These are phyloP conservation scores for Plasmodium relictum DNA, from an alignment of 169 alveolate species.

Conservation along the genomic window DNA sequence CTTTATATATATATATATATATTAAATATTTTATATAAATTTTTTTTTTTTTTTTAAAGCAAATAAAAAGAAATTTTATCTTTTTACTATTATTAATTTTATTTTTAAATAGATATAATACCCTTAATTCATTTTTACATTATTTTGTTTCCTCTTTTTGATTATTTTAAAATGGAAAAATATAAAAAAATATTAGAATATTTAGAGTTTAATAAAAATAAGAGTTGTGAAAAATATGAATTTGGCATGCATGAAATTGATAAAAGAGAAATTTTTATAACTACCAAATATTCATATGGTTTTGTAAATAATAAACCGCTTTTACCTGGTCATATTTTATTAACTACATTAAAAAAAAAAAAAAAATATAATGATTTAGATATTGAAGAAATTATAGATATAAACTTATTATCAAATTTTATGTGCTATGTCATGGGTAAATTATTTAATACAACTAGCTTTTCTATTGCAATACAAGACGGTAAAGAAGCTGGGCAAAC, in stretches of 20 bases:
- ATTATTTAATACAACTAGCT: slow-evolving; percentile 26
- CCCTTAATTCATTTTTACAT: not conserved
- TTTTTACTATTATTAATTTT: not conserved
- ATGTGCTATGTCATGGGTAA: slow-evolving; percentile 68
- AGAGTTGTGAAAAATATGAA: slow-evolving; percentile 54
- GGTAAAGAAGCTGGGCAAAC: slow-evolving; percentile 94
- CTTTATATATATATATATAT: no score
- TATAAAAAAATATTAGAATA: slow-evolving; percentile 51
- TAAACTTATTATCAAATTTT: slow-evolving; percentile 63
- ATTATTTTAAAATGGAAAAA: slow-evolving; percentile 46
- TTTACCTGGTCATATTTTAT: slow-evolving; percentile 85
- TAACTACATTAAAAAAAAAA: slow-evolving; percentile 82
- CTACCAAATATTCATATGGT: slow-evolving; percentile 78
- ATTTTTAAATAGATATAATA: not conserved
- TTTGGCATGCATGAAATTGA: slow-evolving; percentile 81
- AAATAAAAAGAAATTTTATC: not conserved
- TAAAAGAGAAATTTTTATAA: slow-evolving; percentile 81
- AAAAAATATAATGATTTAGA: slow-evolving; percentile 56
- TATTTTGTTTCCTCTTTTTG: not conserved
- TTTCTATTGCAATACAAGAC: slow-evolving; percentile 84
- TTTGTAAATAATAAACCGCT: slow-evolving; percentile 85
- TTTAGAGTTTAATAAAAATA: slow-evolving; percentile 38
- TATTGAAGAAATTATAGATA: slow-evolving; percentile 67
- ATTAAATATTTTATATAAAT: not conserved
- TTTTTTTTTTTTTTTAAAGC: not conserved